phyloP scores from a whole-genome alignment of 2,329 filamentous ascomycete species.

The Colletotrichum horii region DNA sequence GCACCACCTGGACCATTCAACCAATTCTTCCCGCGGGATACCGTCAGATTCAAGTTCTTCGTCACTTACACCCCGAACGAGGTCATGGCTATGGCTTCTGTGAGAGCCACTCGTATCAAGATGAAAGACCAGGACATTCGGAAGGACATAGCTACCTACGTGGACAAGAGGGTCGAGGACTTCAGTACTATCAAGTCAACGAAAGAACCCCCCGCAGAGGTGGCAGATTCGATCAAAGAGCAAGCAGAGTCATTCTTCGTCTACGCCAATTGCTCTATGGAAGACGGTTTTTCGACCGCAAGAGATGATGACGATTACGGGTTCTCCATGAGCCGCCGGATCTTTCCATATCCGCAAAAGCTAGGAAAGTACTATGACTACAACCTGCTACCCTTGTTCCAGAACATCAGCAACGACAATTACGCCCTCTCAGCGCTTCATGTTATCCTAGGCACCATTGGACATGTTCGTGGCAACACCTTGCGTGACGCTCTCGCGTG shows the following conservation, averaged over 20 bases:
- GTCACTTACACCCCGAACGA: constrained; percentile 4
- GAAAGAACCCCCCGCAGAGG: not conserved
- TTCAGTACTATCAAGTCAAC: not conserved
- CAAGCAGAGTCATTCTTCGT: constrained; percentile 19
- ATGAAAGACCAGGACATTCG: constrained; percentile 18
- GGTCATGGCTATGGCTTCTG: not conserved
- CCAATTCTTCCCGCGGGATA: not conserved
- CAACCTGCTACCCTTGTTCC: constrained; percentile 24
- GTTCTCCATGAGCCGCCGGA: not conserved
- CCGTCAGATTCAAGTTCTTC: constrained; percentile 17
- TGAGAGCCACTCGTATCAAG: not conserved
- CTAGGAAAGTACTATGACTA: constrained; percentile 19
- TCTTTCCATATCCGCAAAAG: constrained; percentile 8
- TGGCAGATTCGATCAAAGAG: constrained; percentile 6
- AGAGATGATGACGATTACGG: not conserved
- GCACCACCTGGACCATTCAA: not conserved
- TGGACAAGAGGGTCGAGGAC: constrained; percentile 18
- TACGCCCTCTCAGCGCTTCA: not conserved
- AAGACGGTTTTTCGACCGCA: constrained; percentile 3
- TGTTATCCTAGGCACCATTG: not conserved
- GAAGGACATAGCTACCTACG: constrained; percentile 7
- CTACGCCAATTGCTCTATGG: constrained; percentile 19
- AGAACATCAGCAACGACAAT: constrained; percentile 16
- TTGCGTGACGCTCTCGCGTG: constrained; percentile 7
- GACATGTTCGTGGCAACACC: not conserved